These are phyloP conservation scores for Saprolegnia parasitica DNA, from an alignment of 352 stramenopile genomes.

Conservation along the genomic window DNA sequence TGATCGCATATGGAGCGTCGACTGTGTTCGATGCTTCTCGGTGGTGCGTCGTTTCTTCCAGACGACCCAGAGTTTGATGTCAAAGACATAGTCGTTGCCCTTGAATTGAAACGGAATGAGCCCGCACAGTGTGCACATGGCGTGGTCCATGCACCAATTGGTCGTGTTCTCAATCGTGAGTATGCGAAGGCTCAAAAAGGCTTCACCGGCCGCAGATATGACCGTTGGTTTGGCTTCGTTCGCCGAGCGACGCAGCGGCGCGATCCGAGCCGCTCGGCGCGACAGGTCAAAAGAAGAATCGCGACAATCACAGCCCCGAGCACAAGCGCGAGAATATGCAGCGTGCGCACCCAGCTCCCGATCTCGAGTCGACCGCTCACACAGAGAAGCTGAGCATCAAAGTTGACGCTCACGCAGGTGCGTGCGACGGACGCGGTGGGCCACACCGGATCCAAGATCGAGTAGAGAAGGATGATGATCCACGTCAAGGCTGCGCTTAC, in stretches of 20 bases:
- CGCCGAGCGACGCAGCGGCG: too few relatives aligned
- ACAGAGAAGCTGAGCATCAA: neutral
- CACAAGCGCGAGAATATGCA: neutral
- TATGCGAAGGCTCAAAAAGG: neutral
- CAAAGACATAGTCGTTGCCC: neutral
- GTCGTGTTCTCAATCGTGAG: neutral
- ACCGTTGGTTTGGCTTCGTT: neutral
- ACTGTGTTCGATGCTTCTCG: too few relatives aligned
- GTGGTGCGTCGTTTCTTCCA: neutral
- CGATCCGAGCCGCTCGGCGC: too few relatives aligned
- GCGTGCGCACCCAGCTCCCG: neutral
- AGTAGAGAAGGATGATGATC: neutral
- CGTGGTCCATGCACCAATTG: slow-evolving; percentile 3
- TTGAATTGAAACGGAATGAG: neutral
- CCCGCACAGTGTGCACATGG: neutral
- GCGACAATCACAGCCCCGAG: too few relatives aligned
- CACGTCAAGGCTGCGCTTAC: neutral
- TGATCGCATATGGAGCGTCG: neutral
- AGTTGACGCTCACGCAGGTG: neutral
- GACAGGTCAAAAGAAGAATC: too few relatives aligned
- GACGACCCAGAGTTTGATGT: slow-evolving; percentile 12
- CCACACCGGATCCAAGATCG: neutral
- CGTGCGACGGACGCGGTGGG: neutral
- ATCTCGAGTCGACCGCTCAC: neutral
- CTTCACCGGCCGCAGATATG: neutral